phyloP scores from a whole-genome alignment of 1,139 yeast species.

The Sugiyamaella xylanicola region DNA sequence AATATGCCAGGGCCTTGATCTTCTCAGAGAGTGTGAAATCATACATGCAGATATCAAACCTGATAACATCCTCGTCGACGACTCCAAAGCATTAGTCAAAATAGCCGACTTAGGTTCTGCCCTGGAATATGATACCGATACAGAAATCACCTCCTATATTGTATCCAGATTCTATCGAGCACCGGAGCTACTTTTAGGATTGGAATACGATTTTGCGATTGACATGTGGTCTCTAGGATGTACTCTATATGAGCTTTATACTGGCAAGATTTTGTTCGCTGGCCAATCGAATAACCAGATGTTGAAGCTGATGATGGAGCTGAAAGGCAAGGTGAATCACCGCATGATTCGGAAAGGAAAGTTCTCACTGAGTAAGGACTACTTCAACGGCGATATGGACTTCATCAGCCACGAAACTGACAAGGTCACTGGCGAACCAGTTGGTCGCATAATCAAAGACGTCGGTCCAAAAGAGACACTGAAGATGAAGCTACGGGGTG shows the following conservation, averaged over 20 bases:
- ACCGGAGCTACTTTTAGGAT: constrained; percentile 84
- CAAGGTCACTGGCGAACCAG: constrained; percentile 34
- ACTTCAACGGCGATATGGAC: constrained; percentile 39
- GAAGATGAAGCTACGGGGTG: constrained; percentile 25
- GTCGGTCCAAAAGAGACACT: constrained; percentile 31
- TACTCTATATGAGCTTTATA: constrained; percentile 79
- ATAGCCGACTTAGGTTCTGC: constrained; percentile 92
- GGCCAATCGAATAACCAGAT: constrained; percentile 53
- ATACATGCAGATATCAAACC: constrained; percentile 91
- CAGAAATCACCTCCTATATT: constrained; percentile 83
- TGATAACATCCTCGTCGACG: constrained; percentile 76
- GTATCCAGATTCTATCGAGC: constrained; percentile 89
- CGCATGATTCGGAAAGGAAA: constrained; percentile 39
- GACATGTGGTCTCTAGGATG: constrained; percentile 95
- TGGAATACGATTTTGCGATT: constrained; percentile 79
- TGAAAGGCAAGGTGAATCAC: constrained; percentile 40
- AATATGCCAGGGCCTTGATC: constrained; percentile 72
- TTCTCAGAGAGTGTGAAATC: constrained; percentile 72
- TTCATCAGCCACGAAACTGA: constrained; percentile 37
- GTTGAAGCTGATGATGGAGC: constrained; percentile 42
- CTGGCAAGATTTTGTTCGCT: constrained; percentile 81
- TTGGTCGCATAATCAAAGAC: constrained; percentile 27
- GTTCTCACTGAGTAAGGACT: constrained; percentile 31
- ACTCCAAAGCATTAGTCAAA: constrained; percentile 79
- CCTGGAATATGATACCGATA: constrained; percentile 59